These are phyloP conservation scores for Colletotrichum tamarilloi DNA, from an alignment of 2,329 filamentous ascomycete genomes.

Conservation along the genomic window DNA sequence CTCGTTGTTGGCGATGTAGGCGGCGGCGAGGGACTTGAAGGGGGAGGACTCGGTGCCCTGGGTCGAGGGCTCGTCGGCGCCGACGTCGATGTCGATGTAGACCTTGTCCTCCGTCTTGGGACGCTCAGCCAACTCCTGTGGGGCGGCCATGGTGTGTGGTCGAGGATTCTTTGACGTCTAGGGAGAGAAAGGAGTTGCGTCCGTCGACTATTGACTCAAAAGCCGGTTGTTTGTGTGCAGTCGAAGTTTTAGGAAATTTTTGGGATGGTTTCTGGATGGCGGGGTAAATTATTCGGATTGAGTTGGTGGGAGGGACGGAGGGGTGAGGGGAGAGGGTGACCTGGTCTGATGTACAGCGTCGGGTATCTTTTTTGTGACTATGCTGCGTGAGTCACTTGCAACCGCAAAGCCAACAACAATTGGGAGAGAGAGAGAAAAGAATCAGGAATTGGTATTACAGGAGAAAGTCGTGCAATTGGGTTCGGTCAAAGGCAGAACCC, in stretches of 20 bases:
- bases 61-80: constrained; percentile 75
- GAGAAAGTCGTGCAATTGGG: neutral
- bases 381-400: constrained; percentile 28
- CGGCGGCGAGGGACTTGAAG: constrained; percentile 84
- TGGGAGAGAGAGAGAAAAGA: neutral
- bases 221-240: neutral
- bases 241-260: constrained; percentile 26
- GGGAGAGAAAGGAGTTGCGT: neutral
- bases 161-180: neutral
- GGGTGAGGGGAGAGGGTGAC: constrained; percentile 4
- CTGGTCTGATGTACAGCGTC: neutral
- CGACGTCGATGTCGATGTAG: constrained; percentile 85
- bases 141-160: constrained; percentile 50
- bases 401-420: neutral
- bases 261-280: constrained; percentile 33
- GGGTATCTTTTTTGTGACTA: constrained; percentile 8
- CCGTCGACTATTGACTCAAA: constrained; percentile 27
- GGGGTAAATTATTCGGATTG: constrained; percentile 35
- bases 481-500: neutral
- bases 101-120: constrained; percentile 61
- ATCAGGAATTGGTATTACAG: neutral
- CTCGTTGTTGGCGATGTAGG: constrained; percentile 77
- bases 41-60: constrained; percentile 78
- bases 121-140: constrained; percentile 63
- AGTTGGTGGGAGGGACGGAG: constrained; percentile 26